Base-by-base conservation (phyloP, 768 basidiomycete species). In the Lactarius pseudohatsudake region DNA sequence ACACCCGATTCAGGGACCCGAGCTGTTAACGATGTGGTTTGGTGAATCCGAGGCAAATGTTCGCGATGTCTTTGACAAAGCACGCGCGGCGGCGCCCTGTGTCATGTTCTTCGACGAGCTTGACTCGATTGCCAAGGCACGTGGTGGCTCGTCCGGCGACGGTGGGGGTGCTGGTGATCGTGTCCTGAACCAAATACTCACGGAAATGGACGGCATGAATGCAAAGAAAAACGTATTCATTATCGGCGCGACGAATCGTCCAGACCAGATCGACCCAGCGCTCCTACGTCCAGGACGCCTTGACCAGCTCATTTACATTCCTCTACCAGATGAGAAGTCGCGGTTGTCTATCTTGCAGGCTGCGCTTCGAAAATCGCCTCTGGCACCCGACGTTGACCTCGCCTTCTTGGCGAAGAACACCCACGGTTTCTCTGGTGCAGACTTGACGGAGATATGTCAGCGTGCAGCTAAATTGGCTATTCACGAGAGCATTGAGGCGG, bases 61-160 rank as follows among this genome's bases (percentile, higher is more conserved):
- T 68, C 94, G 97, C 72, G 96, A 98, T 72, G 94, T 98, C 70
- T 99, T 99, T 79, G 97, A 99, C 86, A 98, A 98, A 81, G 97
- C 97, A 36, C 93, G 97, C 72, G 97, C 97, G 20, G 97, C 97
- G 9, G 96, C 97, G 32, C 97, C 97, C 63, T 98, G 97, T 76
- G 97, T 99, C 72, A 97, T 99, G 94, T 99, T 99, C 92, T 99
- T 99, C 80, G 97, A 99, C 74, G 97, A 99, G 78, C 83, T 99
- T 77, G 97, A 99, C 77, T 97, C 96, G 18, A 98, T 99, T 74
- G 97, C 97, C 56, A 98, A 98, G 81, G 86, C 95, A 61, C 93
- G 97, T 79, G 97, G 97, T 68, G 85, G 86, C 26, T 83, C 85
- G 3, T 79, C 83, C 10, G 95, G 95, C 45, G 97, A 98, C 78